These are phyloP conservation scores for Auricularia auricula-judae DNA, from an alignment of 768 basidiomycete genomes.

Conservation along the genomic window DNA sequence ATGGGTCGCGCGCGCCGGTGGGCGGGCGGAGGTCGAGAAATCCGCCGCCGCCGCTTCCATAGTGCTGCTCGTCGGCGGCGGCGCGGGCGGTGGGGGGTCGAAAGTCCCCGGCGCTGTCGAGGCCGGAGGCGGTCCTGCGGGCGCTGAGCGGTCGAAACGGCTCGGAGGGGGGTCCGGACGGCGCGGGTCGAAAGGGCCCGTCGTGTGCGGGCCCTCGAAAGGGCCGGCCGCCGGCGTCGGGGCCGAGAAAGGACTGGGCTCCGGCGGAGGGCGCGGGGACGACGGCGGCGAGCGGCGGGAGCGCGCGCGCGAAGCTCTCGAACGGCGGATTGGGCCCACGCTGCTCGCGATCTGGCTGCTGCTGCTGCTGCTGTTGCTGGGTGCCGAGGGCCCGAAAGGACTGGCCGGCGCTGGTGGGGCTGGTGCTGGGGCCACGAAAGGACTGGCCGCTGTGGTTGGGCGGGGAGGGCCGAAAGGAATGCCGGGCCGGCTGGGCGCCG, in stretches of 20 bases:
- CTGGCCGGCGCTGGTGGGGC: slow-evolving; percentile 29
- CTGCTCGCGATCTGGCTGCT: neutral
- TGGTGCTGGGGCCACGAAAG: slow-evolving; percentile 51
- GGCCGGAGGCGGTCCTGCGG: neutral
- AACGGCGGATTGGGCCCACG: neutral
- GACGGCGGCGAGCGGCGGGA: neutral
- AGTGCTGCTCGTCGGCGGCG: neutral
- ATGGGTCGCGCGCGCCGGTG: neutral
- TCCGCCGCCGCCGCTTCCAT: neutral
- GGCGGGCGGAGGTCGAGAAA: neutral
- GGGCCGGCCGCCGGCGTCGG: neutral
- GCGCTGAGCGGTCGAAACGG: neutral
- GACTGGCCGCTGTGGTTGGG: slow-evolving; percentile 44
- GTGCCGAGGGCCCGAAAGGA: slow-evolving; percentile 44
- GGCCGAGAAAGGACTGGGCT: neutral
- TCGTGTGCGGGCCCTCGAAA: neutral
- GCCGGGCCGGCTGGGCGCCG: neutral
- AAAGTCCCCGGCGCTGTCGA: neutral
- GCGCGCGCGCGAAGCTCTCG: neutral
- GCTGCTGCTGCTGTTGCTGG: neutral
- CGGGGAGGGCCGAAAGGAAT: slow-evolving; percentile 8
- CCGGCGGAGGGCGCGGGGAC: neutral
- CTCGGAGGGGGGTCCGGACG: neutral
- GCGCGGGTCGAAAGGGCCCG: neutral
- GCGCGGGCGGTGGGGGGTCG: neutral